Base-by-base conservation (phyloP, 306 rosid species). In the Pyrus betulifolia region DNA sequence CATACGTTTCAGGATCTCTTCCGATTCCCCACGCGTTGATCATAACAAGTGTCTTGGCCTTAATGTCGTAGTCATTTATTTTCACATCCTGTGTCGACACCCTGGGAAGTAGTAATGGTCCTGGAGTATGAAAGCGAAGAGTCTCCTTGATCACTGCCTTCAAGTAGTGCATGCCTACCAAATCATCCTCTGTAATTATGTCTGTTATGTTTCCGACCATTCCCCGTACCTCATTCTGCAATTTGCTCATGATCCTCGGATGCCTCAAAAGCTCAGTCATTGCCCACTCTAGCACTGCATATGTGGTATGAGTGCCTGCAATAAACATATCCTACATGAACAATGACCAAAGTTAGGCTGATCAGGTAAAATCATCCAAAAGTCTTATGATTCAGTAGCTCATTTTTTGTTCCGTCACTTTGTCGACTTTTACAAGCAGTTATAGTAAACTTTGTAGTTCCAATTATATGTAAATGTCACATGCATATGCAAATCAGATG, bases 111-210 rank as follows among this genome's bases (percentile, higher is more conserved):
- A 67, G 35, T 18, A 76, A 54, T 31, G 80, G 80, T 33, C 11
- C 6, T 4, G 80, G 73, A 8, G 80, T 55, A 38, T 76, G 73
- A 4, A 76, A 54, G 19, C 74, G 54, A 30, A 76, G 73, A 23
- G 57, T 76, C 72, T 76, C 80, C 28, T 86, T 86, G 30, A 87
- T 21, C 22, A 84, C 84, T 0, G 89, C 93, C 45, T 76, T 76
- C 67, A 76, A 67, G 44, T 76, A 76, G 21, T 1, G 66, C 80
- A 76, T 76, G 15, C 40, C 60, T 3, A 10, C 42, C 59, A 74
- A 42, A 60, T 27, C 78, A 44, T 61, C 35, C 60, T 74, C 78
- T 25, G 70, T 25, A 23, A 61, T 45, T 25, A 74, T 3, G 3
- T 42, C 40, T 61, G 57, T 25, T 60, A 14, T 74, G 67, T 44